Evolutionary conservation across 192 early-diverging fungal species (phyloP).

Genomic region (Coemansia sp.): DNA sequence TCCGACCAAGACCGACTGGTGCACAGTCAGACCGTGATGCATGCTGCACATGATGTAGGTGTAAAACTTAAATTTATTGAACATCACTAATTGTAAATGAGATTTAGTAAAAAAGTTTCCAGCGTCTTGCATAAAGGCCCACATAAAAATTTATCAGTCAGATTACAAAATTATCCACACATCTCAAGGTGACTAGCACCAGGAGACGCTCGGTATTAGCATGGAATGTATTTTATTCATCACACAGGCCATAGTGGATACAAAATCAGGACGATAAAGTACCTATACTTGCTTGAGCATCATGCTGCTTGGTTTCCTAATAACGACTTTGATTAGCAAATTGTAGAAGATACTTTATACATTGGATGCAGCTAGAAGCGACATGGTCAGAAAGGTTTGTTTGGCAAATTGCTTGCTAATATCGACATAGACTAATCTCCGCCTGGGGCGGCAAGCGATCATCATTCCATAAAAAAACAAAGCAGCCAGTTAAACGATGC

Average conservation of each 20-base stretch:
- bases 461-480: constrained; percentile 27
- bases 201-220: constrained; percentile 37
- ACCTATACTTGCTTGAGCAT: neutral
- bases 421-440: constrained; percentile 52
- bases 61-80: constrained; percentile 26
- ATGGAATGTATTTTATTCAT: constrained; percentile 50
- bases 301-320: too few relatives aligned
- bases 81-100: neutral
- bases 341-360: too few relatives aligned
- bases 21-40: constrained; percentile 28
- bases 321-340: too few relatives aligned
- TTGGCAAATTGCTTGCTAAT: constrained; percentile 35
- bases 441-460: constrained; percentile 54
- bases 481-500: neutral
- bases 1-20: constrained; percentile 34
- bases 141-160: too few relatives aligned
- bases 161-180: too few relatives aligned
- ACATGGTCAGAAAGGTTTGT: constrained; percentile 10
- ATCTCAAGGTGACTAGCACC: too few relatives aligned
- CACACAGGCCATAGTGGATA: constrained; percentile 11
- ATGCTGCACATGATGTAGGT: constrained; percentile 35
- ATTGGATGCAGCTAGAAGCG: neutral
- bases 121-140: too few relatives aligned
- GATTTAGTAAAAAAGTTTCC: too few relatives aligned
- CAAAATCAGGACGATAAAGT: neutral